Evolutionary conservation across 2,329 filamentous ascomycete species (phyloP).

Genomic region (Colletotrichum brevisporum): DNA sequence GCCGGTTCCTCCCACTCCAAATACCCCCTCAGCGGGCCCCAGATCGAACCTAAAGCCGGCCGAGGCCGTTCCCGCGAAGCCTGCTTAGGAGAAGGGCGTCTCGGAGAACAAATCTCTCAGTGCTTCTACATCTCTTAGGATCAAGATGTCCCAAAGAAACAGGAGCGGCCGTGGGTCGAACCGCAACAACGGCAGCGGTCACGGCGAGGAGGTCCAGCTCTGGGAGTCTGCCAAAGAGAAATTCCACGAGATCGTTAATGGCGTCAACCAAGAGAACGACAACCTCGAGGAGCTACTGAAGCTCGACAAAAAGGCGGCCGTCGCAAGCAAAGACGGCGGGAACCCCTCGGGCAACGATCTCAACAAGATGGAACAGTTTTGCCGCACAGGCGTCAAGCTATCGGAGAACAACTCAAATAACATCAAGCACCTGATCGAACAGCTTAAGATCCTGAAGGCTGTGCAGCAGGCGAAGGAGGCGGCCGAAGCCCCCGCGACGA

Average conservation of each 20-base stretch:
- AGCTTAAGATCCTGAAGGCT: constrained; percentile 58
- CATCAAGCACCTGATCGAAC: constrained; percentile 57
- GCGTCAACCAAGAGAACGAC: constrained; percentile 59
- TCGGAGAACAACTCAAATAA: constrained; percentile 55
- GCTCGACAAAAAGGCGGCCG: constrained; percentile 58
- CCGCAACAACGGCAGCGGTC: constrained; percentile 58
- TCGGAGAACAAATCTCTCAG: constrained; percentile 5
- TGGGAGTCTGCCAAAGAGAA: constrained; percentile 59
- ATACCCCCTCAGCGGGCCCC: neutral
- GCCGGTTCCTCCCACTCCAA: neutral
- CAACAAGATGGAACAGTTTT: constrained; percentile 59
- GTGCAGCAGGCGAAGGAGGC: constrained; percentile 60
- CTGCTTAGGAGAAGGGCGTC: constrained; percentile 26
- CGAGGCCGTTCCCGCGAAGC: constrained; percentile 1
- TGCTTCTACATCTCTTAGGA: constrained; percentile 13
- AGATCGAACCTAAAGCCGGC: neutral
- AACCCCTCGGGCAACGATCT: constrained; percentile 46
- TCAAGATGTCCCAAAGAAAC: constrained; percentile 59
- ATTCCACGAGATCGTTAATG: constrained; percentile 55
- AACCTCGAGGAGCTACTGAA: constrained; percentile 55
- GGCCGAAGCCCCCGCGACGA: constrained; percentile 47
- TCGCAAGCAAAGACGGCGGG: constrained; percentile 53
- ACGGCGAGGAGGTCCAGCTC: constrained; percentile 60
- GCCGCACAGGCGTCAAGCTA: constrained; percentile 58
- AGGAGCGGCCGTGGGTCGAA: constrained; percentile 60